Percentiles rank a stretch among this genome's conserved stretches.
phyloP scores from a whole-genome alignment of 1,139 yeast genomes.

The Suhomyces bribrorum region DNA sequence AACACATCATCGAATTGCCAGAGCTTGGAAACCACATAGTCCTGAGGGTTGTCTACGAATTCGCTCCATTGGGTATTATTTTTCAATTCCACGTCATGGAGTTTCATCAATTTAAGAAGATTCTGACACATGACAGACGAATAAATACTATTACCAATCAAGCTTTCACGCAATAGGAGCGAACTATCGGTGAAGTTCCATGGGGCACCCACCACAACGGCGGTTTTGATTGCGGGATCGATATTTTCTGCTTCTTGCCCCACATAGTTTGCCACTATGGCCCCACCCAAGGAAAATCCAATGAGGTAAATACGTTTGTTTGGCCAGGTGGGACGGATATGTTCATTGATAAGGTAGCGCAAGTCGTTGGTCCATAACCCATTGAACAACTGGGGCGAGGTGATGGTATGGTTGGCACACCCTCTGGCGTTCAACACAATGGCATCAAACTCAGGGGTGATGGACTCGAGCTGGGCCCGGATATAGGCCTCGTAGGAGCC shows the following conservation, averaged over 20 bases:
- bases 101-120: slow-evolving; percentile 43
- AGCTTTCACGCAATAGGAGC: slow-evolving; percentile 40
- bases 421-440: slow-evolving; percentile 61
- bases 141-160: slow-evolving; percentile 49
- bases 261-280: slow-evolving; percentile 72
- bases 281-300: slow-evolving; percentile 71
- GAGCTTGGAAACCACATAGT: slow-evolving; percentile 33
- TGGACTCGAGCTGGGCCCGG: slow-evolving; percentile 41
- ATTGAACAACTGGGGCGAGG: slow-evolving; percentile 59
- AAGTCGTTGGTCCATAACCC: slow-evolving; percentile 67
- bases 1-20: slow-evolving; percentile 68
- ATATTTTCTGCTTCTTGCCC: slow-evolving; percentile 61
- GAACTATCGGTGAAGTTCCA: slow-evolving; percentile 74
- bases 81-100: slow-evolving; percentile 40
- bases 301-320: slow-evolving; percentile 50
- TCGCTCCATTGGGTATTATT: slow-evolving; percentile 29
- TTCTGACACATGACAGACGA: slow-evolving; percentile 57
- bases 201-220: slow-evolving; percentile 64
- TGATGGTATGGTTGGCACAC: slow-evolving; percentile 58
- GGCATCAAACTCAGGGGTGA: slow-evolving; percentile 49
- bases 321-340: slow-evolving; percentile 49
- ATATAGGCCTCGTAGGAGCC: slow-evolving; percentile 63
- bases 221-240: slow-evolving; percentile 45
- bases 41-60: slow-evolving; percentile 34
- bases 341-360: slow-evolving; percentile 52